Evolutionary conservation across 345 rosid species (phyloP), one percentile per base, ranked within the genome.

Genomic region (Dipteronia sinensis): DNA sequence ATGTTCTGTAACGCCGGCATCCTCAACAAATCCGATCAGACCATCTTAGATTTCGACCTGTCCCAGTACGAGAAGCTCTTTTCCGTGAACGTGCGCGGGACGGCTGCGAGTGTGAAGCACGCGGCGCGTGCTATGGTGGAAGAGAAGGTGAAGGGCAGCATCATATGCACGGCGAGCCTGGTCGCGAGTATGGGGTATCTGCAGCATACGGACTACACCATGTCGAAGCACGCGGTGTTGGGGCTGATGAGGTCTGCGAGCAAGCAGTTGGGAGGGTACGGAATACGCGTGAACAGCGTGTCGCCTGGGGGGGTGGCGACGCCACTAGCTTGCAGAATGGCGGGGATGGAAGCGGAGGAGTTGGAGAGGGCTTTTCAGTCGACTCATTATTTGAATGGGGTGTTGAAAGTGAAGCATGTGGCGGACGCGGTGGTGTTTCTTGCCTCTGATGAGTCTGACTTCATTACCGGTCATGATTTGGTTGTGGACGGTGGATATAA

Each of bases 1-100:
- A 72, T 82, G 82, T 85, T 85, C 49, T 71, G 88, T 66, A 85
- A 80, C 19, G 85, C 80, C 0, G 85, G 82, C 19, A 64, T 77
- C 4, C 0, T 19, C 17, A 82, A 69, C 77, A 19, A 19, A n/a
- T 40, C 77, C 15, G 10, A 61, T 10, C 85, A 85, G 29, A 29
- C 11, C 19, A 53, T 82, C 42, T 65, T 82, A 0, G 82, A 79
- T 25, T 62, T 85, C 29, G 78, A 82, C 67, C 9, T 80, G 0
- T n/a, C 62, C 4, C 17, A 67, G 7, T 69, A 3, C 7, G 82
- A 82, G 10, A 47, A 72, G 0, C 78, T 82, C 12, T 63, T 82
- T 13, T 77, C 81, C 11, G 66, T 84, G 46, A 84, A 84, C 11
- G 85, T 74, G 3, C 58, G 73, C 0, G 87, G 87, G 1, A 22